Conservation (phyloP, 305 asterid genomes). For the Rubia peregrina region DNA sequence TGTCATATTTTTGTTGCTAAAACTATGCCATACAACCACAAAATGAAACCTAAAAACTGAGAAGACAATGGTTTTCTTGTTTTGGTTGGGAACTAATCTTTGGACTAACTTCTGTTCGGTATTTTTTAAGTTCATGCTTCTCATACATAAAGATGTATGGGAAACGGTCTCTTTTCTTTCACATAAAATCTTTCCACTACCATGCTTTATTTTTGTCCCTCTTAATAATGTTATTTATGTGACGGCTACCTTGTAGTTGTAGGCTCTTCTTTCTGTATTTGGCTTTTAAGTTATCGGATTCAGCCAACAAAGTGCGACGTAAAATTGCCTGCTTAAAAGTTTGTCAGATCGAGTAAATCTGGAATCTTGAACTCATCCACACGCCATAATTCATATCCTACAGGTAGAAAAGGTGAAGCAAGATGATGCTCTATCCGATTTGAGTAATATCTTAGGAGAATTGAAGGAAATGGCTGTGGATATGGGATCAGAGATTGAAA, state of each 20-base stretch:
- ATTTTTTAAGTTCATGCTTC: too few species aligned
- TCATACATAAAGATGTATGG: too few species aligned
- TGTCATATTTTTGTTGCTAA: neutral
- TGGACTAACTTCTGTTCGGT: neutral
- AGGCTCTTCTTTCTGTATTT: neutral
- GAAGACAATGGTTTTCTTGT: neutral
- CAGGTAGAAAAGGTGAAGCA: conserved; percentile 52
- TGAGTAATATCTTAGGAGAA: conserved; percentile 76
- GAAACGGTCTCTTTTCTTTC: too few species aligned
- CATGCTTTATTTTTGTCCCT: too few species aligned
- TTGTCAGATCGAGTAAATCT: neutral
- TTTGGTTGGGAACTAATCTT: neutral
- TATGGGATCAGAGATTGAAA: conserved; percentile 92
- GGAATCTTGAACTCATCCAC: neutral
- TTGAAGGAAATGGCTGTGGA: conserved; percentile 83
- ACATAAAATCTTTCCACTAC: too few species aligned
- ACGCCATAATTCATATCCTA: neutral
- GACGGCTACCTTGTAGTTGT: neutral
- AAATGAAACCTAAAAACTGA: neutral
- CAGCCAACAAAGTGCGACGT: neutral
- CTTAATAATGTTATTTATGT: too few species aligned
- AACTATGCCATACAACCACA: neutral
- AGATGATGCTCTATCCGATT: conserved; percentile 79
- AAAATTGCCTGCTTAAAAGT: neutral
- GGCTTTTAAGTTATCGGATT: neutral